These are phyloP conservation scores for Mycosarcoma mackinlayi DNA, from an alignment of 1,284 basidiomycete species.

Conservation along the genomic window DNA sequence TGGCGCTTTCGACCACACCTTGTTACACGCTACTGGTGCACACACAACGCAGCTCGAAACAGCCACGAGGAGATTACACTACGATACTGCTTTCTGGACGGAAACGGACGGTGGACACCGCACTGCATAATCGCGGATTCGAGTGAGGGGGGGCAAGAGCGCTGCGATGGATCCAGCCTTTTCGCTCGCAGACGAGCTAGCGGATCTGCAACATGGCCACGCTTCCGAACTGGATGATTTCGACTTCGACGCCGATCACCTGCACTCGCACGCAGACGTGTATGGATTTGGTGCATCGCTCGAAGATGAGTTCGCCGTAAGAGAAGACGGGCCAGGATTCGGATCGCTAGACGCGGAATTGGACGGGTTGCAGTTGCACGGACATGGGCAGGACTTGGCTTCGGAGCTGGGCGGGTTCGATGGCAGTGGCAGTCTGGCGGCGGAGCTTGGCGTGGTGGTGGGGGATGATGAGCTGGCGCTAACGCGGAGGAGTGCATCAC, in stretches of 20 bases:
- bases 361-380: slow-evolving; percentile 7
- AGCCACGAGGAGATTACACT: too few species aligned
- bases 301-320: slow-evolving; percentile 1
- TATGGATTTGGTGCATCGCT: not conserved
- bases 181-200: slow-evolving; percentile 34
- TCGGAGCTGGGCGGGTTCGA: slow-evolving; percentile 5
- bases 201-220: not conserved
- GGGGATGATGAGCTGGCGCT: too few species aligned
- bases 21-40: too few species aligned
- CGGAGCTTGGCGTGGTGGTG: slow-evolving; percentile 9
- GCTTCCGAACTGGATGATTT: not conserved
- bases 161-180: slow-evolving; percentile 50
- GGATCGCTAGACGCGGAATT: slow-evolving; percentile 12
- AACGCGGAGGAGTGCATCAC: too few species aligned
- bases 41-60: too few species aligned
- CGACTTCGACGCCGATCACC: slow-evolving; percentile 4
- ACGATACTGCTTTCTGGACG: too few species aligned
- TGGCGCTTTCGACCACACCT: too few species aligned
- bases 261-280: too few species aligned
- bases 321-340: not conserved
- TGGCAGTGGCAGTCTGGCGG: slow-evolving; percentile 8
- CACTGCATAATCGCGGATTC: not conserved
- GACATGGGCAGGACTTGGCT: slow-evolving; percentile 6
- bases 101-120: too few species aligned
- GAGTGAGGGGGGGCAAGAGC: too few species aligned